Evolutionary conservation across 148 eudicot species (phyloP).

Genomic region (Fallopia convolvulus): DNA sequence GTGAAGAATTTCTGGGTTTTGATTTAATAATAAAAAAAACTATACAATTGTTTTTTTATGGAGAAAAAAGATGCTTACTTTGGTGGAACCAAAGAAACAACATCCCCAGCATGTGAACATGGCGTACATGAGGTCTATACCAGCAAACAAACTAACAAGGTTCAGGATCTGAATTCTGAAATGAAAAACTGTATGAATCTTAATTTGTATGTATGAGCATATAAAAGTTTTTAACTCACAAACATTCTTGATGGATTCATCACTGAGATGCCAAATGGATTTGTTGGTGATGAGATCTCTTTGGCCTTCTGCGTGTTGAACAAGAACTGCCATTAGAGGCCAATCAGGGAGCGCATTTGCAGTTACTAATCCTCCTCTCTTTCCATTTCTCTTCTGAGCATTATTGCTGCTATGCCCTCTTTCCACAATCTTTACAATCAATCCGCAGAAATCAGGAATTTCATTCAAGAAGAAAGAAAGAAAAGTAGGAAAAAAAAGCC

Average conservation of each 20-base stretch:
- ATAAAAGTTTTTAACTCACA: conserved; percentile 35
- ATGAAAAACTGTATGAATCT: neutral
- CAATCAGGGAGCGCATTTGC: conserved; percentile 60
- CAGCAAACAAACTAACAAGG: neutral
- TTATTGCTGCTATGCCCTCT: neutral
- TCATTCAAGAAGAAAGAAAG: neutral
- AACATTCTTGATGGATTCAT: conserved; percentile 62
- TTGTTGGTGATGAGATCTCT: conserved; percentile 62
- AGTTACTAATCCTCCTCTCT: conserved; percentile 19
- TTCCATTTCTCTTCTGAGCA: conserved; percentile 19
- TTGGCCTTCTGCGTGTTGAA: conserved; percentile 72
- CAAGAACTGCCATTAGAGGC: conserved; percentile 78
- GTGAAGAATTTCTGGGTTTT: neutral
- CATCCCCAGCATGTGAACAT: conserved; percentile 88
- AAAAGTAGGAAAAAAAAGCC: neutral
- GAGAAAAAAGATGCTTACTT: conserved; percentile 31
- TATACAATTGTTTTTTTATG: neutral
- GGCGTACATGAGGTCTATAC: conserved; percentile 53
- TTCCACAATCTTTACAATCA: neutral
- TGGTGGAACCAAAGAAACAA: conserved; percentile 74
- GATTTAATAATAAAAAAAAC: neutral
- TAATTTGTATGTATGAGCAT: neutral
- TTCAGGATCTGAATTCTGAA: neutral
- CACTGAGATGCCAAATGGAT: conserved; percentile 82
- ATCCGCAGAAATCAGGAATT: neutral